These are phyloP conservation scores for Neophaeococcomyces aloes DNA, from an alignment of 2,329 filamentous ascomycete genomes.

Conservation along the genomic window DNA sequence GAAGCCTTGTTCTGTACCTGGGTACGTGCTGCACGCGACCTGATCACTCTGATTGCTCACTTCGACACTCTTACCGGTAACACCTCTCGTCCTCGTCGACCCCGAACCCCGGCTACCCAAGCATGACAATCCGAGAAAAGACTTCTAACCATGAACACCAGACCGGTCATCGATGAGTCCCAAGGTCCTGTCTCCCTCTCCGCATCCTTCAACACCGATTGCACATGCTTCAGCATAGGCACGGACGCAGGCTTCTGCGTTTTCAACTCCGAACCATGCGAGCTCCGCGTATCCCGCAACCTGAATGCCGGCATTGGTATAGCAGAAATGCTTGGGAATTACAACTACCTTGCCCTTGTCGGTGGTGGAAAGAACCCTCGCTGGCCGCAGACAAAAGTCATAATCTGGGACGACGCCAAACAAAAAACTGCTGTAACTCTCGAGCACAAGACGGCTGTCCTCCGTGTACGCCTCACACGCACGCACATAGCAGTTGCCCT, in stretches of 20 bases:
- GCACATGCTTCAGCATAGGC: conserved; percentile 76
- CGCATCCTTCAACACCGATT: conserved; percentile 73
- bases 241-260: conserved; percentile 77
- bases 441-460: conserved; percentile 67
- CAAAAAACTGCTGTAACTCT: conserved; percentile 65
- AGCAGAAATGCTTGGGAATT: conserved; percentile 75
- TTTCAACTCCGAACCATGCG: conserved; percentile 61
- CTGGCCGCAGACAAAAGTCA: conserved; percentile 76
- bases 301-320: conserved; percentile 67
- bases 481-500: conserved; percentile 70
- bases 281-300: conserved; percentile 46
- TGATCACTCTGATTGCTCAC: too few species aligned
- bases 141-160: conserved; percentile 65
- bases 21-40: too few species aligned
- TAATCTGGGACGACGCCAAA: conserved; percentile 85
- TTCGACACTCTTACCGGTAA: too few species aligned
- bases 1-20: too few species aligned
- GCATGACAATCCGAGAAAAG: neutral
- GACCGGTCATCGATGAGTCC: conserved; percentile 71
- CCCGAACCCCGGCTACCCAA: too few species aligned
- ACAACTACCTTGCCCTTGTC: conserved; percentile 80
- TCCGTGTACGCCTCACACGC: conserved; percentile 66
- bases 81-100: too few species aligned
- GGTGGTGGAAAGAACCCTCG: conserved; percentile 79
- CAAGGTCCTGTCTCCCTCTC: conserved; percentile 67